Evolutionary conservation across 495 filamentous ascomycete genomes (phyloP).

Genomic region (Pseudomonodictys pantanalensis): DNA sequence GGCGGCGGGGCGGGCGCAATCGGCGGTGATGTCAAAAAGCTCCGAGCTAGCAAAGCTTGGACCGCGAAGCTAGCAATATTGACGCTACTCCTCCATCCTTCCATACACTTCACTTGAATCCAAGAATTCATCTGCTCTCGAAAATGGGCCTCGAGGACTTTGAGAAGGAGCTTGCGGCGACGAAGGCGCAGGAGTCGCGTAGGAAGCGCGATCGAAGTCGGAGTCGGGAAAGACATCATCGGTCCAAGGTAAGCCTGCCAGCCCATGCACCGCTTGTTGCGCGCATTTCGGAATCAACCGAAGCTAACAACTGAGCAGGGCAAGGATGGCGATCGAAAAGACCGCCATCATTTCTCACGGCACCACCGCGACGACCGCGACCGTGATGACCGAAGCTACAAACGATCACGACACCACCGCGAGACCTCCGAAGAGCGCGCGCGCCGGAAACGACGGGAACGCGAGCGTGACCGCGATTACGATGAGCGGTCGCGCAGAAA

Average conservation of each 20-base stretch:
- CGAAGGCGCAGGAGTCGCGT: slow-evolving; percentile 27
- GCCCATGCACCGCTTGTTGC: background rate
- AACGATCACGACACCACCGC: slow-evolving; percentile 52
- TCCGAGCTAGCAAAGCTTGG: background rate
- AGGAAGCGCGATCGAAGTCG: slow-evolving; percentile 34
- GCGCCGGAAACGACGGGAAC: slow-evolving; percentile 41
- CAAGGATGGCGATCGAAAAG: slow-evolving; percentile 37
- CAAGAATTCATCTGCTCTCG: background rate
- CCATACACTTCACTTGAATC: background rate
- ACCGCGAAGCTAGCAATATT: background rate
- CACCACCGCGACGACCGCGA: slow-evolving; percentile 39
- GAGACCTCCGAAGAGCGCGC: slow-evolving; percentile 37
- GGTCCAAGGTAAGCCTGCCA: slow-evolving; percentile 21
- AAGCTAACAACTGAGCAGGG: slow-evolving; percentile 4
- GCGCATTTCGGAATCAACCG: too few species aligned
- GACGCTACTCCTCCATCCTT: background rate
- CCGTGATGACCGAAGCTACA: slow-evolving; percentile 49
- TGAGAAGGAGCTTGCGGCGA: slow-evolving; percentile 42
- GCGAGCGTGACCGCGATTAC: slow-evolving; percentile 39
- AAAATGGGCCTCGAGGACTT: slow-evolving; percentile 44
- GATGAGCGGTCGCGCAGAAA: slow-evolving; percentile 29
- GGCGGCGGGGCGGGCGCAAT: slow-evolving; percentile 7
- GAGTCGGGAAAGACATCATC: slow-evolving; percentile 30
- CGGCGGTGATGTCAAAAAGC: slow-evolving; percentile 19
- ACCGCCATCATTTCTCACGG: slow-evolving; percentile 49